phyloP scores from a whole-genome alignment of 352 stramenopile species.

The Phytophthora multivora region DNA sequence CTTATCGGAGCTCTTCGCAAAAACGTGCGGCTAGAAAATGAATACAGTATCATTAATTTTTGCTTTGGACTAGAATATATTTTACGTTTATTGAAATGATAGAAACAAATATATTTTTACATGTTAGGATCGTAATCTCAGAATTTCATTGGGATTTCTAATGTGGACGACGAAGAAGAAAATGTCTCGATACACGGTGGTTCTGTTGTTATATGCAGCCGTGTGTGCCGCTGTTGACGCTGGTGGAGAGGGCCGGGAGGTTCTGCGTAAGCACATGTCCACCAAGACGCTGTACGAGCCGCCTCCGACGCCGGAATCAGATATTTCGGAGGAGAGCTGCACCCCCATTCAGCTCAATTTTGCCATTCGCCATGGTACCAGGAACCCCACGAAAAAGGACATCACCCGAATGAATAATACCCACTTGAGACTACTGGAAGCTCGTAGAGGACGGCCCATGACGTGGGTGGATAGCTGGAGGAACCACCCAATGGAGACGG shows the following conservation, averaged over 20 bases:
- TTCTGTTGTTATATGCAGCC: conserved; percentile 23
- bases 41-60: background rate
- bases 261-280: conserved; percentile 70
- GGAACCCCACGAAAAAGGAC: conserved; percentile 81
- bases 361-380: conserved; percentile 78
- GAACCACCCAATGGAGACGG: conserved; percentile 41
- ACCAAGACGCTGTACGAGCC: conserved; percentile 78
- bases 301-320: conserved; percentile 8
- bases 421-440: conserved; percentile 43
- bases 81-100: conserved; percentile 10
- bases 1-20: background rate
- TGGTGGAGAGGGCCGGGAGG: conserved; percentile 19
- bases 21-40: background rate
- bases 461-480: conserved; percentile 54
- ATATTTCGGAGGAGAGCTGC: conserved; percentile 30
- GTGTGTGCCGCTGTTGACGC: background rate
- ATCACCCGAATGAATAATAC: conserved; percentile 59
- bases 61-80: background rate
- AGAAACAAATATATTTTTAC: background rate
- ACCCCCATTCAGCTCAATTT: conserved; percentile 73
- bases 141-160: too few species aligned
- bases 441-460: background rate
- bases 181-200: conserved; percentile 8
- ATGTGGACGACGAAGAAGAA: background rate
- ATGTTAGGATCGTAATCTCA: background rate